Percentiles rank a stretch among this genome's conserved stretches.
These are phyloP conservation scores for Adansonia digitata DNA, from an alignment of 345 rosid genomes.

Conservation along the genomic window DNA sequence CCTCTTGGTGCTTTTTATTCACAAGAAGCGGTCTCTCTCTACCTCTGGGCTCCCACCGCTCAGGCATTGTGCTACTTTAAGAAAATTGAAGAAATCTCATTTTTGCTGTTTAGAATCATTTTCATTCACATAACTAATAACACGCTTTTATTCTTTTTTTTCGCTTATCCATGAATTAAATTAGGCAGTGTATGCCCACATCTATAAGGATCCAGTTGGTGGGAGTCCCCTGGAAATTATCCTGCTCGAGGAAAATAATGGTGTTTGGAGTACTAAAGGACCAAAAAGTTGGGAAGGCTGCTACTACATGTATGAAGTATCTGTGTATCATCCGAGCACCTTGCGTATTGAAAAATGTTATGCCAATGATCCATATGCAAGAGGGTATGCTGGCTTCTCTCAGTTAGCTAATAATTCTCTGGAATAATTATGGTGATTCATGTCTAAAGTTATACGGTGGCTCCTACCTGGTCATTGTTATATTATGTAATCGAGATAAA, in stretches of 20 bases:
- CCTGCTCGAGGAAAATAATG: slow-evolving; percentile 51
- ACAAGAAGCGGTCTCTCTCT: slow-evolving; percentile 46
- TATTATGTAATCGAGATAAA: slow-evolving; percentile 7
- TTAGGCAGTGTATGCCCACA: slow-evolving; percentile 57
- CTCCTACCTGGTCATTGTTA: background rate
- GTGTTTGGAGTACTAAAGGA: slow-evolving; percentile 71
- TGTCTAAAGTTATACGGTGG: slow-evolving; percentile 1
- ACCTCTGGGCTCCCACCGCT: slow-evolving; percentile 94
- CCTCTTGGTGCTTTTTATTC: slow-evolving; percentile 79
- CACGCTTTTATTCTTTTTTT: slow-evolving; percentile 14
- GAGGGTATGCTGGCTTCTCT: slow-evolving; percentile 60
- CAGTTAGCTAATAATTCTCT: slow-evolving; percentile 25
- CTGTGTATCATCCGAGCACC: slow-evolving; percentile 78
- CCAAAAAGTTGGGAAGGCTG: slow-evolving; percentile 79
- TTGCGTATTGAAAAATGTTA: slow-evolving; percentile 65
- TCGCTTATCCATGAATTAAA: slow-evolving; percentile 29
- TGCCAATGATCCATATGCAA: slow-evolving; percentile 95
- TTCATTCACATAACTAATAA: background rate
- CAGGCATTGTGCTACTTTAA: slow-evolving; percentile 38
- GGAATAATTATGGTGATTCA: slow-evolving; percentile 16
- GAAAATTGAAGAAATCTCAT: background rate
- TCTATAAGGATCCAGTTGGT: slow-evolving; percentile 45
- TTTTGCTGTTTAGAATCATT: slow-evolving; percentile 7
- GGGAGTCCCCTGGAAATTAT: slow-evolving; percentile 45
- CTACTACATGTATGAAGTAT: slow-evolving; percentile 75